Base-by-base conservation (phyloP, 345 rosid genomes). In the Corymbia maculata region DNA sequence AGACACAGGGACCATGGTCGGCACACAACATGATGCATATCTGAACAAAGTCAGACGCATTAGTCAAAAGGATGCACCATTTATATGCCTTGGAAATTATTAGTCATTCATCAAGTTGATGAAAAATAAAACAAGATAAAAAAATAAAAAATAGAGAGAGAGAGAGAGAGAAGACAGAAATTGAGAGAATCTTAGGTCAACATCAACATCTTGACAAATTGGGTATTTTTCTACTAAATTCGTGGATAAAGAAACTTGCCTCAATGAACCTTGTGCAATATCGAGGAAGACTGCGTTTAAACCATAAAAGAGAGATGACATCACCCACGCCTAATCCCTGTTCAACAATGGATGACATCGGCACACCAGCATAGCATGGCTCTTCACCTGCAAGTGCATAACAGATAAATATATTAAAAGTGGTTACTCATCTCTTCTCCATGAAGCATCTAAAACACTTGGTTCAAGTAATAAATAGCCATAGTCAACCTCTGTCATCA, bases 331-430 rank as follows among this genome's bases (percentile, higher is more conserved):
- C 99, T 86, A 89, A 93, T 85, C 99, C 99, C 89, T 90, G 96
- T 91, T 98, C 99, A 88, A 98, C 90, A 90, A 98, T 98, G 82
- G 98, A 97, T 85, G 99, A 97, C 99, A 97, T 97, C n/a, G 99
- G 99, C 86, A 97, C 98, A 91, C 99, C 99, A 89, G 97, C 98
- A 91, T 97, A 98, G 94, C 98, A 95, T 66, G 99, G 99, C 92
- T 98, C 99, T 90, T 98, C 99, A 79, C 99, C 99, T 98, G 90
- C 87, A 91, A 87, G 85, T 89, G 28, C 49, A 75, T 19, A 42
- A 75, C 84, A 75, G 13, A 75, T 75, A 36, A 42, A 75, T 75
- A 64, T 42, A 75, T 49, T 36, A 49, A 8, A 75, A 42, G 49
- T 75, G 49, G 42, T 75, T 75, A 16, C 1, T 75, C 28, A 75